Evolutionary conservation across 106 monocot genomes (phyloP).

Genomic region (Dendrobium officinale): DNA sequence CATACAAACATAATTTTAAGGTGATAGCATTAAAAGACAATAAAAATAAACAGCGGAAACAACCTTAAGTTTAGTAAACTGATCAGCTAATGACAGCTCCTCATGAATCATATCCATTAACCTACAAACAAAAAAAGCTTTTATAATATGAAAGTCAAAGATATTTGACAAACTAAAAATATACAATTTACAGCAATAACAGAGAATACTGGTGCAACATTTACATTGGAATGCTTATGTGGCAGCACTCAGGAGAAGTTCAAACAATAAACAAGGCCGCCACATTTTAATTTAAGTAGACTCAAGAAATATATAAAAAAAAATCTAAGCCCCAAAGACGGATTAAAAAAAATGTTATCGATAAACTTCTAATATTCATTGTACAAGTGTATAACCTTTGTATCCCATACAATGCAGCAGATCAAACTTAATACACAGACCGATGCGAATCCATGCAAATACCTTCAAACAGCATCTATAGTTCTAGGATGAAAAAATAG

Average conservation of each 20-base stretch:
- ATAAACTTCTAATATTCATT: too few relatives aligned
- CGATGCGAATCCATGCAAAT: too few relatives aligned
- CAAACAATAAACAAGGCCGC: background rate
- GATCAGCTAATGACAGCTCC: conserved; percentile 83
- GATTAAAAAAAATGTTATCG: background rate
- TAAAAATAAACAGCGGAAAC: conserved; percentile 1
- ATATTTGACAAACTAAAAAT: background rate
- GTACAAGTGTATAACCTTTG: too few relatives aligned
- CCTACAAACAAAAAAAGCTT: conserved; percentile 27
- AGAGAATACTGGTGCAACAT: background rate
- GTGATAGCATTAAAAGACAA: background rate
- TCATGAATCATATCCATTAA: conserved; percentile 86
- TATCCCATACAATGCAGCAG: too few relatives aligned
- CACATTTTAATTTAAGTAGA: background rate
- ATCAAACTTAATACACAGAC: too few relatives aligned
- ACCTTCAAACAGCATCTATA: too few relatives aligned
- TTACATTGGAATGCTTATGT: background rate
- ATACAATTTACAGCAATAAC: background rate
- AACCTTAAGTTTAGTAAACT: conserved; percentile 79
- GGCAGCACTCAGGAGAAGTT: background rate
- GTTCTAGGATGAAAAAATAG: too few relatives aligned
- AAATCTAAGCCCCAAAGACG: background rate
- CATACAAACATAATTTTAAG: background rate
- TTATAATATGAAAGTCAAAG: background rate
- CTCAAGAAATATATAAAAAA: background rate